Evolutionary conservation across 306 rosid species (phyloP).

Genomic region (Coriaria nepalensis): DNA sequence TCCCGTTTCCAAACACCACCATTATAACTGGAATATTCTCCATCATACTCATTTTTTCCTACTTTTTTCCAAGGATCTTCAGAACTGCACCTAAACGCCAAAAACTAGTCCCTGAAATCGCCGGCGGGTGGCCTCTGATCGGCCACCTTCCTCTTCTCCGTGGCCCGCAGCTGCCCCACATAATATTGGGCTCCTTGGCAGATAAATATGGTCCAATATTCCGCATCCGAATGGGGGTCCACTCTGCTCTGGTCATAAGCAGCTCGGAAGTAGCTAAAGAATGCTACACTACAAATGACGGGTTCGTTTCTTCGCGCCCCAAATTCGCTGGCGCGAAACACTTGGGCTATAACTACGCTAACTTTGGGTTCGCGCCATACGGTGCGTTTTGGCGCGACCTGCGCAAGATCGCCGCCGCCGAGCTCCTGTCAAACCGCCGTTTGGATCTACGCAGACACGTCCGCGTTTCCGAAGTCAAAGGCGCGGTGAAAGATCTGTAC

Average conservation of each 20-base stretch:
- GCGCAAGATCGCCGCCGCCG: slow-evolving; percentile 19
- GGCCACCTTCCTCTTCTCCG: slow-evolving; percentile 43
- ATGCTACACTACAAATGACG: slow-evolving; percentile 31
- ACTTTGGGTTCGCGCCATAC: slow-evolving; percentile 21
- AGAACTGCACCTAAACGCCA: not conserved
- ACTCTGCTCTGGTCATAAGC: slow-evolving; percentile 17
- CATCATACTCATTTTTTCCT: too few species aligned
- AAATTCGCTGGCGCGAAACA: not conserved
- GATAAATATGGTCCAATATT: slow-evolving; percentile 27
- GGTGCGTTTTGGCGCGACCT: slow-evolving; percentile 30
- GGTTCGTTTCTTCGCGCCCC: slow-evolving; percentile 23
- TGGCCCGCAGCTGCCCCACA: slow-evolving; percentile 21
- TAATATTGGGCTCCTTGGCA: slow-evolving; percentile 30
- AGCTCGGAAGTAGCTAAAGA: slow-evolving; percentile 29
- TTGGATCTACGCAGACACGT: slow-evolving; percentile 20
- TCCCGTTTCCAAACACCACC: too few species aligned
- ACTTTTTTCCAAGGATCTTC: too few species aligned
- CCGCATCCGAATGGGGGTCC: slow-evolving; percentile 19
- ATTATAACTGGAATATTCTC: too few species aligned
- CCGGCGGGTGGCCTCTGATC: slow-evolving; percentile 56
- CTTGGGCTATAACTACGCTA: slow-evolving; percentile 27
- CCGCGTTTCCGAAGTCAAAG: slow-evolving; percentile 16
- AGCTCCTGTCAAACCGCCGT: slow-evolving; percentile 29
- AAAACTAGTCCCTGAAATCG: slow-evolving; percentile 25
- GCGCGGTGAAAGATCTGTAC: slow-evolving; percentile 17